A percentile compares a stretch with the other conserved stretches of the same genome.
Evolutionary conservation across 257 asterid genomes (phyloP).

Genomic region (Rhazya stricta): DNA sequence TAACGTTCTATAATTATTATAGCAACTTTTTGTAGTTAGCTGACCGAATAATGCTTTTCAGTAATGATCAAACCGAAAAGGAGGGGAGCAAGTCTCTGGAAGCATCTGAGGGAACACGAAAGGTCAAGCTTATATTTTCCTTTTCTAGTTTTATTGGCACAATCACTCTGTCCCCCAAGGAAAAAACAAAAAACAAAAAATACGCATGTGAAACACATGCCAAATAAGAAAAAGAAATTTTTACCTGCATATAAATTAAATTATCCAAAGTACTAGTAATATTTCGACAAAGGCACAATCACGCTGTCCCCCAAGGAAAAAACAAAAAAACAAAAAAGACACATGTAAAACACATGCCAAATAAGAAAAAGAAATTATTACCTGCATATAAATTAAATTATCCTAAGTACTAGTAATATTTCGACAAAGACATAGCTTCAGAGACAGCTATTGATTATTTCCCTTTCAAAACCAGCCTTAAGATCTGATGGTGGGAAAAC

Average conservation of each 20-base stretch:
- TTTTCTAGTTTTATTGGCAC: neutral
- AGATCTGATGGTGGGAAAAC: constrained; percentile 4
- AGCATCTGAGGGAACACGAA: constrained; percentile 38
- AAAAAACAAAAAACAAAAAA: neutral
- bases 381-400: neutral
- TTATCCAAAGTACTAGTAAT: neutral
- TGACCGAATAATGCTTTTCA: constrained; percentile 21
- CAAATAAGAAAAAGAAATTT: no score
- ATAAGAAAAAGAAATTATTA: no score
- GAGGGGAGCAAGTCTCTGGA: constrained; percentile 30
- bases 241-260: neutral
- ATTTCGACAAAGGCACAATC: neutral
- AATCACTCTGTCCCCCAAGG: no score
- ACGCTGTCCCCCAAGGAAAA: no score
- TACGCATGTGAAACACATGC: no score
- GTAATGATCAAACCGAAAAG: constrained; percentile 42
- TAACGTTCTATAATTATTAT: neutral
- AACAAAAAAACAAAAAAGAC: neutral
- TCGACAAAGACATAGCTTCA: neutral
- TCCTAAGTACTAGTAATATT: neutral
- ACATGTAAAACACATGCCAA: no score
- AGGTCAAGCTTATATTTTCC: constrained; percentile 27
- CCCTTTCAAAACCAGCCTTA: neutral
- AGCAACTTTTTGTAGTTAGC: neutral
- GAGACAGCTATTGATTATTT: neutral